Evolutionary conservation across 1,139 yeast species (phyloP).

Genomic region (Wickerhamomyces sp.): DNA sequence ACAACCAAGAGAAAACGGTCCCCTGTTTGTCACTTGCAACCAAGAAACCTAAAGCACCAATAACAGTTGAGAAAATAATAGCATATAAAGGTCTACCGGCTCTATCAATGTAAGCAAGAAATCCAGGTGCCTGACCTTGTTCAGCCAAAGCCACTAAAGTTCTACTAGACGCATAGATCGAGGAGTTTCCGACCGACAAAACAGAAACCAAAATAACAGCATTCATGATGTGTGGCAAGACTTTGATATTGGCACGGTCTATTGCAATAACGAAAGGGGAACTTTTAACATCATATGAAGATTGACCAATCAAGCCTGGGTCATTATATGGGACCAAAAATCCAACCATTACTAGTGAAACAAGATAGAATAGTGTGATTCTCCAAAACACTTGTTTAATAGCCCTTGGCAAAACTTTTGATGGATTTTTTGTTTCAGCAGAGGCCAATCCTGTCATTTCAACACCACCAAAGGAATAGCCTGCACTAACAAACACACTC

Average conservation of each 20-base stretch:
- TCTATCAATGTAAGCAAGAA: not conserved
- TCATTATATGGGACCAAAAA: not conserved
- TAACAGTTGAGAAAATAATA: too few relatives aligned
- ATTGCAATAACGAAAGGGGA: not conserved
- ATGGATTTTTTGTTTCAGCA: not conserved
- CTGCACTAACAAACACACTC: not conserved
- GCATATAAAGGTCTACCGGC: not conserved
- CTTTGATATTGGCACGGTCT: not conserved
- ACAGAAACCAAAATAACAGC: not conserved
- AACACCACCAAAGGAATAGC: not conserved
- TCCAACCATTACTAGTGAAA: not conserved
- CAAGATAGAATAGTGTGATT: not conserved
- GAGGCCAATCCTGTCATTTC: not conserved
- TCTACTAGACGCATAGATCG: not conserved
- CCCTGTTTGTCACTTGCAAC: too few relatives aligned
- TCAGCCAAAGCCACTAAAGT: not conserved
- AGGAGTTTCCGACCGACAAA: not conserved
- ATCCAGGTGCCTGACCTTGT: not conserved
- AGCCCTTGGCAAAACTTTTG: not conserved
- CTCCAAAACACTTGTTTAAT: not conserved
- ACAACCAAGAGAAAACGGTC: too few relatives aligned
- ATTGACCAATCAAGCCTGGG: not conserved
- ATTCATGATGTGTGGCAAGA: not conserved
- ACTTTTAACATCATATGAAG: not conserved
- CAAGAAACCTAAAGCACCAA: too few relatives aligned